Conservation (phyloP, 1,284 basidiomycete species). For the Cutaneotrichosporon spelunceum region DNA sequence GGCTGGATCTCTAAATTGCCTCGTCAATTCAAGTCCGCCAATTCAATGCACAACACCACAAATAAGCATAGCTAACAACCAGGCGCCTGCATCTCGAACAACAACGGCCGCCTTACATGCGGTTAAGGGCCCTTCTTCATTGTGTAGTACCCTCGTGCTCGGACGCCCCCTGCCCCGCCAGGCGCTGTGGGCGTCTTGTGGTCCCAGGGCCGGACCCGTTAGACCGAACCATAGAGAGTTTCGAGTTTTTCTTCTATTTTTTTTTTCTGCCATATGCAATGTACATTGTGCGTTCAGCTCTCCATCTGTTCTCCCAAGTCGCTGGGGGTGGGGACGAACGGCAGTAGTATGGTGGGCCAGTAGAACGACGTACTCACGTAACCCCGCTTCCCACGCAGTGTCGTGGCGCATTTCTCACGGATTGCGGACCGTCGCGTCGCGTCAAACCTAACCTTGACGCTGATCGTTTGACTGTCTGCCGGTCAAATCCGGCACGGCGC, state of each 20-base stretch:
- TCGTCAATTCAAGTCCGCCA: not conserved
- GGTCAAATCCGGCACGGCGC: too few species aligned
- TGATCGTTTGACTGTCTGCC: too few species aligned
- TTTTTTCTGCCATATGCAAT: not conserved
- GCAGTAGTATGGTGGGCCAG: too few species aligned
- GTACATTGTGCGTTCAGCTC: too few species aligned
- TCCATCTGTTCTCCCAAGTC: not conserved
- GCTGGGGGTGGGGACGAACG: too few species aligned
- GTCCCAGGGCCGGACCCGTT: not conserved
- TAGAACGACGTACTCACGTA: too few species aligned
- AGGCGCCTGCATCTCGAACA: constrained; percentile 3
- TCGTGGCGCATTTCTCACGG: too few species aligned
- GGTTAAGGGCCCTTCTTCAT: too few species aligned
- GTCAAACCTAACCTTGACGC: too few species aligned
- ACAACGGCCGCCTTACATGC: constrained; percentile 1
- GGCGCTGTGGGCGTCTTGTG: not conserved
- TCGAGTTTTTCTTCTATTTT: not conserved
- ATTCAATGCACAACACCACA: not conserved
- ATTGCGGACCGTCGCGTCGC: too few species aligned
- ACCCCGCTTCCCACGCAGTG: too few species aligned
- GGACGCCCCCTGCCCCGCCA: not conserved
- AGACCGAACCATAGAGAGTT: constrained; percentile 6
- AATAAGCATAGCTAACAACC: not conserved
- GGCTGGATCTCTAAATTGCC: not conserved
- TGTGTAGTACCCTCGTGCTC: not conserved